These are phyloP conservation scores for Quillaja saponaria DNA, from an alignment of 306 rosid genomes.

Conservation along the genomic window DNA sequence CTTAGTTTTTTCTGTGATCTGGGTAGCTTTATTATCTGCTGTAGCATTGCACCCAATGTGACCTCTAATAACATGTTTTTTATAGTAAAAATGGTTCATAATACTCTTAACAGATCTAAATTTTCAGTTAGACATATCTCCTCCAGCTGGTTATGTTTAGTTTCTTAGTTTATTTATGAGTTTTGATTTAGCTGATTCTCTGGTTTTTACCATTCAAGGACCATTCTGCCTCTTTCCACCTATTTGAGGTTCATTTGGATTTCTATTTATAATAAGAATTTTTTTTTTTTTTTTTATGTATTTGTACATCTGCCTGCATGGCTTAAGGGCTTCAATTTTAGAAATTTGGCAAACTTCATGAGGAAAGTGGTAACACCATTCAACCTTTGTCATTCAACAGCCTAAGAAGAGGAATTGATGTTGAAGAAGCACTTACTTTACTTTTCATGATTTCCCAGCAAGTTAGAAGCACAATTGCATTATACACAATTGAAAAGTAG, in stretches of 20 bases:
- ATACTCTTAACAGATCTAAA: too few species aligned
- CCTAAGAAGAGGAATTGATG: not conserved
- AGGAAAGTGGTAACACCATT: slow-evolving; percentile 1
- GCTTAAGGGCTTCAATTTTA: slow-evolving; percentile 15
- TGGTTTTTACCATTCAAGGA: not conserved
- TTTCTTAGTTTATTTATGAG: slow-evolving; percentile 6
- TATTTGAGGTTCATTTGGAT: too few species aligned
- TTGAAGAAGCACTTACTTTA: not conserved
- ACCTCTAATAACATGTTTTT: not conserved
- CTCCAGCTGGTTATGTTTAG: not conserved
- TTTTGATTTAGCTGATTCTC: slow-evolving; percentile 5
- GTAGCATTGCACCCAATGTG: slow-evolving; percentile 2
- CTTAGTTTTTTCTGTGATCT: slow-evolving; percentile 16
- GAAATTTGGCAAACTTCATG: not conserved
- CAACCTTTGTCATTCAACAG: slow-evolving; percentile 1
- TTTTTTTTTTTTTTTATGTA: slow-evolving; percentile 12
- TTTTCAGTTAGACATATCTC: not conserved
- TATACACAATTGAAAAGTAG: slow-evolving; percentile 8
- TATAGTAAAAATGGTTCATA: too few species aligned
- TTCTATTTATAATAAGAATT: too few species aligned
- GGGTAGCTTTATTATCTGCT: slow-evolving; percentile 19
- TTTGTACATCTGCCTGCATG: slow-evolving; percentile 9
- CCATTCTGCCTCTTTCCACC: not conserved
- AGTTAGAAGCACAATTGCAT: not conserved
- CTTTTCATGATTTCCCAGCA: not conserved